Base-by-base conservation (phyloP, 352 stramenopile species). In the Blastocystis sp. region DNA sequence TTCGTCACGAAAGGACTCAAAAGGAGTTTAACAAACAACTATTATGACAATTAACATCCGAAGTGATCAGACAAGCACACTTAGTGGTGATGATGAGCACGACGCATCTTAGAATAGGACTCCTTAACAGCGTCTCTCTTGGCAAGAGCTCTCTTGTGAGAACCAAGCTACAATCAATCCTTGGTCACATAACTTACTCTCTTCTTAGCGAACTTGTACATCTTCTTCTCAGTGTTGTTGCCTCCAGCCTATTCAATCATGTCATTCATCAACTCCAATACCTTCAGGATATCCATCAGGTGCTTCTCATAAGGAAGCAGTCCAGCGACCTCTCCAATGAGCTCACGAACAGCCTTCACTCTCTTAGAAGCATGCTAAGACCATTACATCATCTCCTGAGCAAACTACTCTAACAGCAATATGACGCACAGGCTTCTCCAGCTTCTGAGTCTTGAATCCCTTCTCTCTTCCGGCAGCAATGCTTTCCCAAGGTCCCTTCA, bases 401-500 rank as follows among this genome's bases (percentile, higher is more conserved):
- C 14, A 12, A 29, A 43, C 7, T 83, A 83, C 71, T 69, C 71
- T 83, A 21, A 39, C 39, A 7, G 39, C 27, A 69, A 19, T n/a
- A 42, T 65, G 71, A 16, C 35, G 61, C 4, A 24, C 39, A 4
- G 29, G n/a, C 71, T 83, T 83, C 52, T 65, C 71, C 42, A 83
- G 29, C 71, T 83, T 83, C 57, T 83, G 52, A 69, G 71, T 83
- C 52, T 83, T 42, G 57, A 46, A 29, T 65, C 71, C 71, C 57
- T 69, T 83, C 57, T 83, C 71, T 52, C 58, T 29, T 69, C 71
- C 71, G 54, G 12, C 14, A 83, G 71, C 71, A 83, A 83, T 83
- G 57, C 52, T 69, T 83, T 83, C 71, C 71, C 71, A 74, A 86
- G 75, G 75, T 77, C 75, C 75, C 75, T 86, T 86, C 75, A 86